Conservation (phyloP, 352 stramenopile genomes). For the Pythium angustatum region DNA sequence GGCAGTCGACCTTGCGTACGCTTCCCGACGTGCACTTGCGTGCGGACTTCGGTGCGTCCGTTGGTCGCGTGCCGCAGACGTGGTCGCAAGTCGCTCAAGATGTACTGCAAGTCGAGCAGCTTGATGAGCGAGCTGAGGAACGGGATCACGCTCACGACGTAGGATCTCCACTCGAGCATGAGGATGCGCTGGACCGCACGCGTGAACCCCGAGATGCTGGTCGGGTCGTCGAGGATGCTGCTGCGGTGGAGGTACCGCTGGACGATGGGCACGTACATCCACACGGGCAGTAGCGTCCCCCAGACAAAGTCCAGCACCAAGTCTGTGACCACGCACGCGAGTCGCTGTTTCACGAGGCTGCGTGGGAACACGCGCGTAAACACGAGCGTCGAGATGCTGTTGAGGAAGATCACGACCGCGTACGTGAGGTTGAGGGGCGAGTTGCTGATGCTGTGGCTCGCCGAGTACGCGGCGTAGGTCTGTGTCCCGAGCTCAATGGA, state of each 20-base stretch:
- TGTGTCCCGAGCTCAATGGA: slow-evolving; percentile 7
- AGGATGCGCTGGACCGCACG: slow-evolving; percentile 17
- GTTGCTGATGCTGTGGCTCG: slow-evolving; percentile 25
- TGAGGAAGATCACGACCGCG: slow-evolving; percentile 21
- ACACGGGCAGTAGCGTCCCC: slow-evolving; percentile 16
- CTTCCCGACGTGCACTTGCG: not conserved
- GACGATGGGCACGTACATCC: slow-evolving; percentile 26
- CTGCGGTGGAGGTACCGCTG: not conserved
- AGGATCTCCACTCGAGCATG: slow-evolving; percentile 6
- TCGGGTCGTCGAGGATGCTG: not conserved
- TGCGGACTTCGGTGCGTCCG: not conserved
- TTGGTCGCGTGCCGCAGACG: not conserved
- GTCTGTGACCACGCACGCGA: slow-evolving; percentile 12
- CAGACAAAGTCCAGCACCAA: slow-evolving; percentile 18
- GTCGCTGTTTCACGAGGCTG: slow-evolving; percentile 6
- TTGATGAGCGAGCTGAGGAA: slow-evolving; percentile 18
- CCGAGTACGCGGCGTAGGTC: slow-evolving; percentile 7
- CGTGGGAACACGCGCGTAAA: not conserved
- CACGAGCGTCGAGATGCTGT: slow-evolving; percentile 4
- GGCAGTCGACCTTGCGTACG: not conserved
- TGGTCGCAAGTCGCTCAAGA: not conserved
- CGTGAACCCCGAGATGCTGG: not conserved
- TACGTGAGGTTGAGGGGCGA: slow-evolving; percentile 13
- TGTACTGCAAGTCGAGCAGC: slow-evolving; percentile 6
- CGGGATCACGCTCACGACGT: slow-evolving; percentile 18